Percentiles rank a stretch among this genome's conserved stretches.
Evolutionary conservation across 164 flowering plant genomes (phyloP).

Genomic region (Houttuynia cordata): DNA sequence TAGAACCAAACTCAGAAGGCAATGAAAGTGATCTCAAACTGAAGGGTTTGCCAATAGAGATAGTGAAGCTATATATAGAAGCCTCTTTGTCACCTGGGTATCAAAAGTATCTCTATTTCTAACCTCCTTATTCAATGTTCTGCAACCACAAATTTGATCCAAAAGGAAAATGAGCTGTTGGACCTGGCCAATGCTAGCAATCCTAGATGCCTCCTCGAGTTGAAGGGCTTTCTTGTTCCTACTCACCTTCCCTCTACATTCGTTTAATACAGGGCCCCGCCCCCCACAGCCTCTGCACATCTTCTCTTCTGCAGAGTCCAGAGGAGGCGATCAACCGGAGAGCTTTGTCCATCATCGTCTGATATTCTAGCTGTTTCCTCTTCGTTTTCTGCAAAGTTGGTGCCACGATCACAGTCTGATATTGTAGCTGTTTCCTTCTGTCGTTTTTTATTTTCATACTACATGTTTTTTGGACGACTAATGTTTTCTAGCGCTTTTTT

Average conservation of each 20-base stretch:
- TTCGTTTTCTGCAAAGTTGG: no score
- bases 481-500: no score
- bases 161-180: conserved; percentile 1
- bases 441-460: no score
- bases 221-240: not conserved
- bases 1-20: not conserved
- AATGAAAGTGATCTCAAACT: conserved; percentile 25
- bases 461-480: no score
- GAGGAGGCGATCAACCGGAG: not conserved
- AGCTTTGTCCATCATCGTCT: no score
- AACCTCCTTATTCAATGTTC: conserved; percentile 10
- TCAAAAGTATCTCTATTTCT: not conserved
- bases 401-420: no score
- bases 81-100: not conserved
- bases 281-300: not conserved
- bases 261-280: not conserved
- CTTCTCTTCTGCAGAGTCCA: not conserved
- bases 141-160: conserved; percentile 3
- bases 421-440: no score
- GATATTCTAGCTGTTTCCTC: no score
- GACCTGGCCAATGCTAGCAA: not conserved
- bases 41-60: conserved; percentile 7
- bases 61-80: not conserved
- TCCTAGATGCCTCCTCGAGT: not conserved
- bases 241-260: not conserved